Evolutionary conservation across 164 flowering plant species (phyloP).

Genomic region (Vitis rotundifolia): DNA sequence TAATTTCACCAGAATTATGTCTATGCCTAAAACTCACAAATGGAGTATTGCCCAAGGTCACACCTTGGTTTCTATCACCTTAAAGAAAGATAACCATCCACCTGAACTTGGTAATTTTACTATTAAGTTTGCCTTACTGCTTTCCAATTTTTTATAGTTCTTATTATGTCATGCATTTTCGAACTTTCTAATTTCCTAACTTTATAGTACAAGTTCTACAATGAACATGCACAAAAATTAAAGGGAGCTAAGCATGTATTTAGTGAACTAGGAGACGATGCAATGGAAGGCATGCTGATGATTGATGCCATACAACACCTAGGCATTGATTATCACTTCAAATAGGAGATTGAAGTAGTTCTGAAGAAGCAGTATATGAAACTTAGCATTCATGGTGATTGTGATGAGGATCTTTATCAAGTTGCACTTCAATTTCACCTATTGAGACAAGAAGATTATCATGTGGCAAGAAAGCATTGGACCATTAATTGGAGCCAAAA

Average conservation of each 20-base stretch:
- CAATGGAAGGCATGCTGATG: slow-evolving; percentile 20
- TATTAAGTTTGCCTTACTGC: not conserved
- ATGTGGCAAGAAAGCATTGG: too few relatives aligned
- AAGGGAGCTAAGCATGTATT: slow-evolving; percentile 11
- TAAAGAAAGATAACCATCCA: not conserved
- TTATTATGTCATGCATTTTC: not conserved
- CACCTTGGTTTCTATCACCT: not conserved
- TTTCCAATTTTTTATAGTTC: too few relatives aligned
- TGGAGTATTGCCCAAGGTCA: slow-evolving; percentile 1
- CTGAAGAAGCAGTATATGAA: slow-evolving; percentile 1
- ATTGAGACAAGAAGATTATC: slow-evolving; percentile 24
- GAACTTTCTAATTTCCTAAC: not conserved
- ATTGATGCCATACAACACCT: slow-evolving; percentile 31
- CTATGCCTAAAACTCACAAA: too few relatives aligned
- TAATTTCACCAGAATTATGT: too few relatives aligned
- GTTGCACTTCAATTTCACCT: slow-evolving; percentile 26
- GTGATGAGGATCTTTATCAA: slow-evolving; percentile 7
- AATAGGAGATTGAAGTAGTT: slow-evolving; percentile 15
- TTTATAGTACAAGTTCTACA: slow-evolving; percentile 12
- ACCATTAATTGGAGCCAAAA: too few relatives aligned
- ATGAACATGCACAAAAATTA: slow-evolving; percentile 8
- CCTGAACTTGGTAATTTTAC: not conserved
- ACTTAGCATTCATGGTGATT: not conserved
- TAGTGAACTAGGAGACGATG: not conserved
- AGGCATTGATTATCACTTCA: slow-evolving; percentile 28